A percentile compares a stretch with the other conserved stretches of the same genome.
These are phyloP conservation scores for Ophiostoma sp. DNA, from an alignment of 2,329 filamentous ascomycete genomes.

Conservation along the genomic window DNA sequence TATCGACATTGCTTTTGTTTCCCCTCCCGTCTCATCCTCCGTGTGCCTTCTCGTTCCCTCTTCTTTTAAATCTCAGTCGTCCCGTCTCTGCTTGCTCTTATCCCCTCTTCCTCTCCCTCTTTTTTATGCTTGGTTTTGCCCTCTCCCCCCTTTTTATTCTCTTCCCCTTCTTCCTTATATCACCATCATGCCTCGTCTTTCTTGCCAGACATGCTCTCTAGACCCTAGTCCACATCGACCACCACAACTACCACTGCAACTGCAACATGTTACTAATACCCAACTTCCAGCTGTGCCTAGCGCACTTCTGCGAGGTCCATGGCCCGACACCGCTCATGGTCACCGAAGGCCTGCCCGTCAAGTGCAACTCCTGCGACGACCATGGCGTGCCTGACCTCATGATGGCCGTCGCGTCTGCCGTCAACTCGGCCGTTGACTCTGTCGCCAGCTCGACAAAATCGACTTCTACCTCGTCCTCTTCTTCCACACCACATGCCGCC, in stretches of 20 bases:
- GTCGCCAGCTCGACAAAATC: not conserved
- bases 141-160: not conserved
- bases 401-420: slow-evolving; percentile 29
- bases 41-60: not conserved
- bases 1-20: not conserved
- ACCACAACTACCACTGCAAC: not conserved
- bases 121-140: not conserved
- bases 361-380: slow-evolving; percentile 56
- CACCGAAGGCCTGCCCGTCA: slow-evolving; percentile 58
- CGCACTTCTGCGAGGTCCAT: slow-evolving; percentile 66
- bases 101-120: not conserved
- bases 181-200: slow-evolving; percentile 10
- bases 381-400: slow-evolving; percentile 38
- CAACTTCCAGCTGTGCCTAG: slow-evolving; percentile 57
- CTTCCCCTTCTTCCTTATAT: not conserved
- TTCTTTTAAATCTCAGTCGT: not conserved
- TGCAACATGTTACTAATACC: slow-evolving; percentile 37
- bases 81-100: not conserved
- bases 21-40: slow-evolving; percentile 10
- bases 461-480: slow-evolving; percentile 26
- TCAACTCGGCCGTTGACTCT: slow-evolving; percentile 34
- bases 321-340: slow-evolving; percentile 65
- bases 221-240: not conserved
- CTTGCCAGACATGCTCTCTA: slow-evolving; percentile 10
- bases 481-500: slow-evolving; percentile 32